These are phyloP conservation scores for Cenococcum geophilum DNA, from an alignment of 495 filamentous ascomycete genomes.

Conservation along the genomic window DNA sequence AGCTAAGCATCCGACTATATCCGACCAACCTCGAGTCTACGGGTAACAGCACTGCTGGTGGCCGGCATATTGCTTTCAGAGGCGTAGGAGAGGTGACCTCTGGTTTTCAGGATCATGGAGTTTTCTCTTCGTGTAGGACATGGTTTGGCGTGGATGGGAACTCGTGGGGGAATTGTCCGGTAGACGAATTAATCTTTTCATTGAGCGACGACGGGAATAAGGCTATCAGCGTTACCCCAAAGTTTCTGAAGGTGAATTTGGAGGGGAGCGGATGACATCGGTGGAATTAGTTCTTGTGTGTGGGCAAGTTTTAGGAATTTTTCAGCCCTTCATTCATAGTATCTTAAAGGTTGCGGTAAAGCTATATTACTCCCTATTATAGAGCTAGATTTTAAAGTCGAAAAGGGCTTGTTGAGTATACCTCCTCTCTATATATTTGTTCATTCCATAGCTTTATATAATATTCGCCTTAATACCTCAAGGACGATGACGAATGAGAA, in stretches of 20 bases:
- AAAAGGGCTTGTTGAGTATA: no score
- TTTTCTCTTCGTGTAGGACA: slow-evolving; percentile 40
- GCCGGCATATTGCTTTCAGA: slow-evolving; percentile 46
- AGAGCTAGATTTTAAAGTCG: no score
- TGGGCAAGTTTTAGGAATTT: no score
- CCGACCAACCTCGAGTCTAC: slow-evolving; percentile 37
- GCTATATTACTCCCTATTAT: no score
- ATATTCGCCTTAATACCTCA: no score
- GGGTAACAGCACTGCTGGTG: slow-evolving; percentile 30
- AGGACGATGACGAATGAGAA: no score
- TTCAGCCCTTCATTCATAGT: no score
- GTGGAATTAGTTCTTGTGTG: no score
- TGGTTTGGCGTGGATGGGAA: slow-evolving; percentile 46
- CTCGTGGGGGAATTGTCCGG: slow-evolving; percentile 40
- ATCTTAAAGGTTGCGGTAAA: no score
- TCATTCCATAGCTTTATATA: no score
- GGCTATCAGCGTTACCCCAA: slow-evolving; percentile 42
- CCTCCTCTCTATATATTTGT: no score
- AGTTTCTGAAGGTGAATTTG: slow-evolving; percentile 38
- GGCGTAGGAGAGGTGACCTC: slow-evolving; percentile 16
- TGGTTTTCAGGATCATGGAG: slow-evolving; percentile 17
- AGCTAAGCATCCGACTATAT: slow-evolving; percentile 45
- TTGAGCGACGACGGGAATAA: slow-evolving; percentile 37
- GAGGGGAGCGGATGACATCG: no score
- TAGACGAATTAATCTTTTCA: slow-evolving; percentile 50